These are phyloP conservation scores for Metschnikowia anglica DNA, from an alignment of 805 yeast species.

Conservation along the genomic window DNA sequence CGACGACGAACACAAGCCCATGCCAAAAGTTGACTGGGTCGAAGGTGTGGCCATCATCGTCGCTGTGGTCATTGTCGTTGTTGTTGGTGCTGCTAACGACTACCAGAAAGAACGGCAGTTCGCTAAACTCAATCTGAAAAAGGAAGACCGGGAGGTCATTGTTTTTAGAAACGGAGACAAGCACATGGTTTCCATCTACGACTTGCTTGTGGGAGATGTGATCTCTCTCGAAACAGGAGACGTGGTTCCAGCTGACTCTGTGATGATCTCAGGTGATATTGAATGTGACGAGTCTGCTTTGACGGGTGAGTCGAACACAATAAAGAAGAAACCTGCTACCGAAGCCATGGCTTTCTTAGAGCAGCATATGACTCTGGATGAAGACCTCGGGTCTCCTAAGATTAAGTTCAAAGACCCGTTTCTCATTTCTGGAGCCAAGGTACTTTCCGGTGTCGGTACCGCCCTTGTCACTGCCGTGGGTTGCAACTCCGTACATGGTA, in stretches of 20 bases:
- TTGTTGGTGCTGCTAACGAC: constrained; percentile 95
- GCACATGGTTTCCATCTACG: constrained; percentile 64
- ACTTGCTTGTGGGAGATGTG: constrained; percentile 84
- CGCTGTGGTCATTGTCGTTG: constrained; percentile 85
- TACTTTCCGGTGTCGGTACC: constrained; percentile 80
- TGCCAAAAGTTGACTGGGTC: constrained; percentile 94
- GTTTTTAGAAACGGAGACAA: constrained; percentile 75
- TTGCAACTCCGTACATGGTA: constrained; percentile 82
- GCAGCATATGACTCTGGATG: constrained; percentile 26
- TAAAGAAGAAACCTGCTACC: constrained; percentile 62
- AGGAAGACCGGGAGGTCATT: constrained; percentile 76
- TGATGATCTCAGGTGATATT: constrained; percentile 69
- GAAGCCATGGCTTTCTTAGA: constrained; percentile 36
- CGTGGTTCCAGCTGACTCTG: constrained; percentile 84
- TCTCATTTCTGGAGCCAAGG: constrained; percentile 87
- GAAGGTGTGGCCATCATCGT: constrained; percentile 97
- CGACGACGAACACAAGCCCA: constrained; percentile 72
- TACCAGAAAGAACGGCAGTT: constrained; percentile 95
- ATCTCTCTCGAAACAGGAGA: constrained; percentile 89
- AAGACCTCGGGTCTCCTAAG: constrained; percentile 43
- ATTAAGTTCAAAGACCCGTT: constrained; percentile 66
- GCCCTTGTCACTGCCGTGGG: constrained; percentile 93
- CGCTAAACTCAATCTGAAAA: constrained; percentile 80
- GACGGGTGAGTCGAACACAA: constrained; percentile 90
- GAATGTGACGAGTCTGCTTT: constrained; percentile 91